Evolutionary conservation across 306 rosid species (phyloP).

Genomic region (Myrica gale): DNA sequence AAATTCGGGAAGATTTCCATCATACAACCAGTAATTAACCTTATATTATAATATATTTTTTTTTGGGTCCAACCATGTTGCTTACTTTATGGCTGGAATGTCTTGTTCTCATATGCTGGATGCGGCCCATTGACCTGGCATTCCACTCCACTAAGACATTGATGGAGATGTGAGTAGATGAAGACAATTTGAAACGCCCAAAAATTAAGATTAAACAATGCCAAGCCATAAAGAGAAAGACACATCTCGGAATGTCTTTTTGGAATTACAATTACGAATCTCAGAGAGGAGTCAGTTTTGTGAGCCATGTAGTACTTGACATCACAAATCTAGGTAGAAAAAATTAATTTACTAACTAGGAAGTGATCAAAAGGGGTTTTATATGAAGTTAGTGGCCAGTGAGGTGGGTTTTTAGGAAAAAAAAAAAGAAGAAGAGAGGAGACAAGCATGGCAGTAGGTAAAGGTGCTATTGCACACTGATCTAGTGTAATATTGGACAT

Average conservation of each 20-base stretch:
- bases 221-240: constrained; percentile 35
- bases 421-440: not conserved
- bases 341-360: constrained; percentile 25
- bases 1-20: constrained; percentile 10
- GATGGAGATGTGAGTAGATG: constrained; percentile 75
- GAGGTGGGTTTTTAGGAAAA: not conserved
- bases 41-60: constrained; percentile 9
- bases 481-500: constrained; percentile 46
- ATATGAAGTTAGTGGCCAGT: not conserved
- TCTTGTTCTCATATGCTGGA: constrained; percentile 30
- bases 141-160: constrained; percentile 56
- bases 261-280: constrained; percentile 31
- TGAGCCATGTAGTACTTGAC: constrained; percentile 51
- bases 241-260: constrained; percentile 48
- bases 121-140: constrained; percentile 60
- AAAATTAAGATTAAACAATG: constrained; percentile 16
- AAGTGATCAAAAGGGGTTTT: not conserved
- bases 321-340: constrained; percentile 48
- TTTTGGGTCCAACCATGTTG: constrained; percentile 25
- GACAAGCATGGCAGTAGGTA: constrained; percentile 45
- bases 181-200: constrained; percentile 53
- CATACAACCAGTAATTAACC: not conserved
- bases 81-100: constrained; percentile 25
- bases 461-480: constrained; percentile 36
- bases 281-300: constrained; percentile 32